Evolutionary conservation across 2,329 filamentous ascomycete species (phyloP), one percentile per base, ranked within the genome.

Genomic region (Alternaria gaisen): DNA sequence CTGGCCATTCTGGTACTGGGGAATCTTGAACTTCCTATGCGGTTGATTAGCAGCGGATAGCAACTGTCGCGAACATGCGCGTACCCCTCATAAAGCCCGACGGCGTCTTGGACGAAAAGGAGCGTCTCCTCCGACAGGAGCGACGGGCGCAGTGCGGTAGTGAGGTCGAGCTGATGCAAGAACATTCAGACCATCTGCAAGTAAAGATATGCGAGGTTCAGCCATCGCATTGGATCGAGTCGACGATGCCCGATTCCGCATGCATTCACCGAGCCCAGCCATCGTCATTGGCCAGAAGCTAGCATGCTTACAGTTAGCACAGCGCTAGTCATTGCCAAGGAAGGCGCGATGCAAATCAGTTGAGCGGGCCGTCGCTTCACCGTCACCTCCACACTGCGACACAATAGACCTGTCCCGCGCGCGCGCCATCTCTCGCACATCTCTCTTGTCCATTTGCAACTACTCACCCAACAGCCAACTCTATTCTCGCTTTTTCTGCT

Each of bases 21-120:
- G 91, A 56, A 99, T 90, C 83, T 99, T 99, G 83, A 90, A 95
- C 83, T 97, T 98, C 70, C 93, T 97, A 71, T 38, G 60, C 24
- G 36, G 28, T 53, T 34, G 56, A 50, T 71, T 46, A 72, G 60
- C 56, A 62, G 52, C 38, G 64, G 44, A 26, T 34, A 41, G 53
- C 42, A 52, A 43, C 52, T 38, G 46, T 46, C 53, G 51, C 8
- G 48, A 48, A 58, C 16, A 63, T 44, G 38, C 28, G 83, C 89
- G 82, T 85, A 97, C 93, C 95, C 95, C 85, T 98, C 93, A 83
- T 99, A 99, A 64, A 99, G 85, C 70, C 95, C 95, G 72, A 99
- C 94, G 79, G 93, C 94, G 85, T 98, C 94, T 83, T 98, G 94
- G 60, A 99, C 94, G 82, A 97, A 98, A 61, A 99, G 86, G 56